Evolutionary conservation across 305 asterid genomes (phyloP).

Genomic region (Plantago rigida): DNA sequence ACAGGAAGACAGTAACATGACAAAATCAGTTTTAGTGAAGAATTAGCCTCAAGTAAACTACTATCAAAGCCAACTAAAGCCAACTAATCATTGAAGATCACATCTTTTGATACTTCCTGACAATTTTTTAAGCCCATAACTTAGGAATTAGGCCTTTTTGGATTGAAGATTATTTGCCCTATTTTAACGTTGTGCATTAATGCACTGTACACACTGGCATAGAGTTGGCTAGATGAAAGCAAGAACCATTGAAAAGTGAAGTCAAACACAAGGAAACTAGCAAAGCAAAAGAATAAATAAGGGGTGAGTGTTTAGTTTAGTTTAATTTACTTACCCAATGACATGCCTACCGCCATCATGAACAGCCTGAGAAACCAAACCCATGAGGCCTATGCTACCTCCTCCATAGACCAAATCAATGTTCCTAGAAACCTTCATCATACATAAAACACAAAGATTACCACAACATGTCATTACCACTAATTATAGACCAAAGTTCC

Average conservation of each 20-base stretch:
- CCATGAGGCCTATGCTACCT: slow-evolving; percentile 96
- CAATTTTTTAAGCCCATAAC: background rate
- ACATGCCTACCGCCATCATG: slow-evolving; percentile 98
- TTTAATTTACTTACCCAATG: slow-evolving; percentile 46
- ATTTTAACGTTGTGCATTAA: no score
- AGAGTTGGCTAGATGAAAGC: no score
- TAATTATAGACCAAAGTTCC: slow-evolving; percentile 20
- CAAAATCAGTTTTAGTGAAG: slow-evolving; percentile 44
- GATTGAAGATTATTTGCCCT: no score
- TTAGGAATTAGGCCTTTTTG: slow-evolving; percentile 9
- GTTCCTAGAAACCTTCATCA: slow-evolving; percentile 63
- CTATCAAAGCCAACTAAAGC: background rate
- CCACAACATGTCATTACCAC: slow-evolving; percentile 13
- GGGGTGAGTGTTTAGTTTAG: background rate
- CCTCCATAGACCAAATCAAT: slow-evolving; percentile 99
- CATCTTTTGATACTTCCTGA: background rate
- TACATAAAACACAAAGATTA: background rate
- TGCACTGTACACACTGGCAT: no score
- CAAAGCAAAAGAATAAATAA: slow-evolving; percentile 23
- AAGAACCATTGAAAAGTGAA: background rate
- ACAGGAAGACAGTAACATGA: slow-evolving; percentile 63
- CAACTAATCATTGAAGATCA: slow-evolving; percentile 25
- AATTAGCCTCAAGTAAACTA: slow-evolving; percentile 3
- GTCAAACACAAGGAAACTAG: no score
- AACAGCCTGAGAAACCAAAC: slow-evolving; percentile 94